A percentile compares a stretch with the other conserved stretches of the same genome.
Evolutionary conservation across 176 grass and related monocot genomes (phyloP).

Genomic region (maize (Zea mays)): Zm-B73-REFERENCE-NAM-5.0 NC_050103.1:33748501-33749000

Average conservation of each 20-base stretch:
- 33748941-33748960: too few species aligned
- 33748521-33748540: neutral
- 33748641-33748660: neutral
- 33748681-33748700: neutral
- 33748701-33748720: neutral
- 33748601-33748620: neutral
- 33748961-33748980: too few species aligned
- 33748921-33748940: too few species aligned
- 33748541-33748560: neutral
- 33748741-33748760: neutral
- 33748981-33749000: conserved; percentile 27
- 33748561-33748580: neutral
- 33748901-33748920: too few species aligned
- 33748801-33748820: neutral
- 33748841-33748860: conserved; percentile 52
- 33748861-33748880: conserved; percentile 65
- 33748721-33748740: neutral
- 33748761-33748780: neutral
- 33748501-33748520: neutral
- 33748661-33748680: neutral
- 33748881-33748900: conserved; percentile 41
- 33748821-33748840: conserved; percentile 65
- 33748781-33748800: neutral
- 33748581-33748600: neutral
- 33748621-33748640: neutral